Base-by-base conservation (phyloP, 306 rosid genomes). In the Ochetophila trinervis region DNA sequence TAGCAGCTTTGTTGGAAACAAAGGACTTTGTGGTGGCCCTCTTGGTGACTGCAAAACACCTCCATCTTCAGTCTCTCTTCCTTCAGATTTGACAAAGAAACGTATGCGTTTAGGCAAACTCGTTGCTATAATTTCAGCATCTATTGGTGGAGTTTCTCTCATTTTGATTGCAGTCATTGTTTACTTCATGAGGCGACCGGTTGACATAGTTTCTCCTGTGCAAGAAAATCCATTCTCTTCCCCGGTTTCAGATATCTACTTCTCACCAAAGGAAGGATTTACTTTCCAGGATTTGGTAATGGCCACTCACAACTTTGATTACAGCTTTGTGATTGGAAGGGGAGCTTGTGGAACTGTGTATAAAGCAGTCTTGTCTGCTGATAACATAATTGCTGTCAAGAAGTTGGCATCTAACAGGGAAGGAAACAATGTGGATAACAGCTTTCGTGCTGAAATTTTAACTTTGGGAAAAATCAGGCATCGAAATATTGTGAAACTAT, bases 281-380 rank as follows among this genome's bases (percentile, higher is more conserved):
- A 83, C 91, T 58, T 86, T 84, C 66, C 88, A 84, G 66, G 93
- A 91, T 78, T 78, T 91, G 35, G 82, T 91, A 62, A 82, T 73
- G 63, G 88, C 93, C 37, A 88, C 97, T 2, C 68, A 77, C 30
- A 75, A 83, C 44, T 86, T 91, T 54, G 83, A 88, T 36, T 89
- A 91, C 12, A 78, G 85, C 66, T 86, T 63, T 76, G 79, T 85
- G 27, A 69, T 91, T 23, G 97, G 97, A 40, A 83, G 78, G 56
- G 97, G 97, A 73, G 96, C 89, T 8, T 91, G 93, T 40, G 97
- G 96, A 57, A 86, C 86, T 1, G 97, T 88, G 54, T 91, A 91
- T 60, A 91, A 84, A 78, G 96, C 96, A 5, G 80, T 77, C 58
- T 77, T 86, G 91, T 74, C 66, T 16, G 69, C 78, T 3, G 86